Conservation (phyloP, 164 flowering plant genomes). For the Sextonia rubra region DNA sequence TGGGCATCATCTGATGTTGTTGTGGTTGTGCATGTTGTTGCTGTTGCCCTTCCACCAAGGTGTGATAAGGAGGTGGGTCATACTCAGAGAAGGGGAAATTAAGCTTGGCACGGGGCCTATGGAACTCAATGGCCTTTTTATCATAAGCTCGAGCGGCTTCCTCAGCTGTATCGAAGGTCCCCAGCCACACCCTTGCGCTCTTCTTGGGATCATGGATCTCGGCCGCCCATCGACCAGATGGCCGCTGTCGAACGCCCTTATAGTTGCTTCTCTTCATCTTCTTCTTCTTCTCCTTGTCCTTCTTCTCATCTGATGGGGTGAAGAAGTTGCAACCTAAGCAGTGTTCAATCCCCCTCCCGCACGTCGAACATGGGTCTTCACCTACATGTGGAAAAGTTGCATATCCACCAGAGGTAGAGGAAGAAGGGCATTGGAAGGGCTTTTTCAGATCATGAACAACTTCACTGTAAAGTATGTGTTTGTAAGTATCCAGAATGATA, state of each 20-base stretch:
- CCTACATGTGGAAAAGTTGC: background rate
- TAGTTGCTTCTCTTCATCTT: background rate
- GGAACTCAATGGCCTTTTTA: background rate
- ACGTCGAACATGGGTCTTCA: background rate
- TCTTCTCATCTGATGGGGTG: background rate
- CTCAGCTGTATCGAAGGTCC: background rate
- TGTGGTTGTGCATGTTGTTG: background rate
- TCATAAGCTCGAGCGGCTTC: background rate
- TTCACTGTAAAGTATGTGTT: background rate
- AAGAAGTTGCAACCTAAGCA: too few species aligned
- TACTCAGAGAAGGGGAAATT: too few species aligned
- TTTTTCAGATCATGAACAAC: background rate
- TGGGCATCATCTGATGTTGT: background rate
- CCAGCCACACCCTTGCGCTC: background rate
- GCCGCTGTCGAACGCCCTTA: background rate
- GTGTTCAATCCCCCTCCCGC: too few species aligned
- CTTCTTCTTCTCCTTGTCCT: background rate
- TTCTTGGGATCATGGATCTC: background rate
- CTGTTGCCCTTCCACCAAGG: background rate
- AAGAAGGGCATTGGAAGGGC: background rate
- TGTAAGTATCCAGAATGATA: too few species aligned
- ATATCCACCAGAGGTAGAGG: background rate
- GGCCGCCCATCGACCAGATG: background rate
- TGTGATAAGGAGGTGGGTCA: background rate
- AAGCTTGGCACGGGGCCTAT: background rate